Evolutionary conservation across 768 basidiomycete species (phyloP).

Genomic region (Boletellus emodensis): DNA sequence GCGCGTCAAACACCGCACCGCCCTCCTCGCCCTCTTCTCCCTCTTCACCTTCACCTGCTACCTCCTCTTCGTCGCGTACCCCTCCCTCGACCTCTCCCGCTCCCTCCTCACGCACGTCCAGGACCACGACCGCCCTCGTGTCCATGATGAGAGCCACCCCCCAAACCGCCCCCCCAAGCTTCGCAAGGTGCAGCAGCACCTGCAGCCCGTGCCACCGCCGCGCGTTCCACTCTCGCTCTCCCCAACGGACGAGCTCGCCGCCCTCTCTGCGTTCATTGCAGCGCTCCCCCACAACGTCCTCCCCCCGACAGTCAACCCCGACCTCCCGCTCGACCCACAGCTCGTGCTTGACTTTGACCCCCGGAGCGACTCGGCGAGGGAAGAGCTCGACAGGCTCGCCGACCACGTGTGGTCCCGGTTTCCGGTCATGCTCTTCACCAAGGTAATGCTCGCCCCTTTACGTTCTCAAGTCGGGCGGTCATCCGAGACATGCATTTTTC

Average conservation of each 20-base stretch:
- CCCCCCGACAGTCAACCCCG: constrained; percentile 60
- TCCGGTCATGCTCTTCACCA: constrained; percentile 73
- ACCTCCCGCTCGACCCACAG: constrained; percentile 67
- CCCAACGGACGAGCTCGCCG: constrained; percentile 63
- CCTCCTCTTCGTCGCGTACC: constrained; percentile 48
- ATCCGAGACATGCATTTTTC: not conserved
- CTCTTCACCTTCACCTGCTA: constrained; percentile 52
- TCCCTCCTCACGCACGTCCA: constrained; percentile 26
- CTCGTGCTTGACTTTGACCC: constrained; percentile 83
- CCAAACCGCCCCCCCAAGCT: constrained; percentile 21
- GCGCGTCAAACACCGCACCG: constrained; percentile 49
- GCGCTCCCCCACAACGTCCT: constrained; percentile 74
- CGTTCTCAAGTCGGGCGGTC: not conserved
- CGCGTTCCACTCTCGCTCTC: constrained; percentile 46
- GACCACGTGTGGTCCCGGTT: constrained; percentile 67
- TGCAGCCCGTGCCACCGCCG: constrained; percentile 11
- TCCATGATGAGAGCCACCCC: constrained; percentile 18
- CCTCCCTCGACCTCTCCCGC: constrained; percentile 38
- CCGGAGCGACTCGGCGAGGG: constrained; percentile 51
- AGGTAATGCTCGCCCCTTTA: constrained; percentile 39
- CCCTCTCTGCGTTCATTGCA: constrained; percentile 68
- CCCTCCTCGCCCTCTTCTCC: constrained; percentile 50
- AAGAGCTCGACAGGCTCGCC: constrained; percentile 58
- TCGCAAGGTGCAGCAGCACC: constrained; percentile 4
- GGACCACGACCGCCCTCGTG: constrained; percentile 5